Conservation (phyloP, 345 rosid genomes). For the Brassica juncea region DNA sequence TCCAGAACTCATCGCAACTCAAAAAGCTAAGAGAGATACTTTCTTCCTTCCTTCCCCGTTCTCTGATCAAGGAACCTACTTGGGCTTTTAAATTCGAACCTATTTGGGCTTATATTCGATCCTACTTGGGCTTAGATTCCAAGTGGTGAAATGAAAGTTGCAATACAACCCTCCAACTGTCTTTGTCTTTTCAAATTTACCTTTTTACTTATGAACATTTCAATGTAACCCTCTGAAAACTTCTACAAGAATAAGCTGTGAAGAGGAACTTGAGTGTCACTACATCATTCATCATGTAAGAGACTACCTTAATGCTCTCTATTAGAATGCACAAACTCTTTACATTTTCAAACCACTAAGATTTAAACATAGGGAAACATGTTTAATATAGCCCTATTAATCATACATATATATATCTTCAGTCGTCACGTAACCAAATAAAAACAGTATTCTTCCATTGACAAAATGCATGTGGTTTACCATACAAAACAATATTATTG, state of each 20-base stretch:
- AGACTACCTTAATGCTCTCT: neutral
- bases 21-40: neutral
- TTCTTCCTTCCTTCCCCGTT: neutral
- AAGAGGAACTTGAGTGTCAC: neutral
- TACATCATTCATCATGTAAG: neutral
- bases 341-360: neutral
- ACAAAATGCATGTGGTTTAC: neutral
- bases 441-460: neutral
- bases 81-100: neutral
- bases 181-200: neutral
- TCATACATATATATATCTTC: neutral
- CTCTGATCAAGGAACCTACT: neutral
- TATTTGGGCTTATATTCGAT: neutral
- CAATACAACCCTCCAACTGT: neutral
- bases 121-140: neutral
- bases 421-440: neutral
- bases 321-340: neutral
- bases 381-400: neutral
- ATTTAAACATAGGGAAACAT: neutral
- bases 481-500: neutral
- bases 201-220: neutral
- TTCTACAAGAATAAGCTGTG: neutral
- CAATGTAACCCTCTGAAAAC: neutral
- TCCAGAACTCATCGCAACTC: conserved; percentile 49
- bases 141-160: neutral